These are phyloP conservation scores for Cladosporium colombiae DNA, from an alignment of 2,329 filamentous ascomycete species.

Conservation along the genomic window DNA sequence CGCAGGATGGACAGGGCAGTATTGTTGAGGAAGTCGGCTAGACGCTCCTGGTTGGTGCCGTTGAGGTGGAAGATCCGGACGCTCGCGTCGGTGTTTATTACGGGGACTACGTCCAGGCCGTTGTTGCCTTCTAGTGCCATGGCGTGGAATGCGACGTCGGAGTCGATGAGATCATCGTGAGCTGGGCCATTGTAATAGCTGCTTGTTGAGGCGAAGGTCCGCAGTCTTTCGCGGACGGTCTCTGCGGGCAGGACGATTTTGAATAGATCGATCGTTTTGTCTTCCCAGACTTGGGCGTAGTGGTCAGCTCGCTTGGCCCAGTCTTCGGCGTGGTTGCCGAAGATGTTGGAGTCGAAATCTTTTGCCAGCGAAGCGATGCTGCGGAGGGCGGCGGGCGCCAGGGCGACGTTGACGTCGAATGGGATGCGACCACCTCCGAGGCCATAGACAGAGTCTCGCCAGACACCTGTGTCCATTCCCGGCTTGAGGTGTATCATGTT, in stretches of 20 bases:
- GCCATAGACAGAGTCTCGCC: neutral
- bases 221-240: neutral
- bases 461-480: neutral
- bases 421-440: neutral
- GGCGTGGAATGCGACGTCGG: neutral
- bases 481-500: neutral
- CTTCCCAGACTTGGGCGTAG: neutral
- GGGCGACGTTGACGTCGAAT: neutral
- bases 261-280: neutral
- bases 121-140: neutral
- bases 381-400: neutral
- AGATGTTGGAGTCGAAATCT: neutral
- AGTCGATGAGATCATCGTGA: neutral
- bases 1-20: slow-evolving; percentile 57
- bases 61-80: slow-evolving; percentile 64
- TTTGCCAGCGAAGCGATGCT: neutral
- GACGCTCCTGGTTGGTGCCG: slow-evolving; percentile 56
- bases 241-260: neutral
- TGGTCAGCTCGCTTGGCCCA: neutral
- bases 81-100: slow-evolving; percentile 25
- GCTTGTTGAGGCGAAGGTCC: neutral
- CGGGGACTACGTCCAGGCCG: neutral
- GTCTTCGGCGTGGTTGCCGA: neutral
- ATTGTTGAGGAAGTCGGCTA: slow-evolving; percentile 56
- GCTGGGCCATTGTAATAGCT: neutral